phyloP scores from a whole-genome alignment of 352 stramenopile species.

The Phytophthora litchii region DNA sequence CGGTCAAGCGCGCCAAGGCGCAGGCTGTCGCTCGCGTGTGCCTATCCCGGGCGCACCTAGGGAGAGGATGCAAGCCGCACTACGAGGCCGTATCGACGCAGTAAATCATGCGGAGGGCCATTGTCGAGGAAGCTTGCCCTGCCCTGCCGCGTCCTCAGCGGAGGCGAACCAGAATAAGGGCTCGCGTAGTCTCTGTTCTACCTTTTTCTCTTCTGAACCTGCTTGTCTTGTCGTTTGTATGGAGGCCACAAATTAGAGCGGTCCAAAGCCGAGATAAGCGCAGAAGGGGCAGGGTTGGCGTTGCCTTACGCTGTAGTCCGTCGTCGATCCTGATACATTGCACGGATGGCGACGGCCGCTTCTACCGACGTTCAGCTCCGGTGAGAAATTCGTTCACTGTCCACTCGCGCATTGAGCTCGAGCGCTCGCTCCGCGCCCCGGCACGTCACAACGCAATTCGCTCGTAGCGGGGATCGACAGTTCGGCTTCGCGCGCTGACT shows the following conservation, averaged over 20 bases:
- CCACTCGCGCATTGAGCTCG: conserved; percentile 19
- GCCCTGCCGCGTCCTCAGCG: conserved; percentile 12
- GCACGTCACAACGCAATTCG: conserved; percentile 46
- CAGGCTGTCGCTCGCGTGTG: conserved; percentile 31
- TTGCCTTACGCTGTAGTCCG: conserved; percentile 36
- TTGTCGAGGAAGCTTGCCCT: conserved; percentile 18
- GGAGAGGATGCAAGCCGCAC: conserved; percentile 2
- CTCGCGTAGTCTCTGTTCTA: conserved; percentile 23
- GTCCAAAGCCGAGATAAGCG: conserved; percentile 26
- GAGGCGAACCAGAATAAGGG: conserved; percentile 36
- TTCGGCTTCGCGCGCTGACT: conserved; percentile 9
- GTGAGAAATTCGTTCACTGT: conserved; percentile 46
- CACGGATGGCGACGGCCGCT: conserved; percentile 38
- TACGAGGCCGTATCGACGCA: too few relatives aligned
- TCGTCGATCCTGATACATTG: conserved; percentile 47
- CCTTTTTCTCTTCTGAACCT: conserved; percentile 17
- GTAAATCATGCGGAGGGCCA: conserved; percentile 9
- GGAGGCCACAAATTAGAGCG: conserved; percentile 17
- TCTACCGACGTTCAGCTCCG: conserved; percentile 39
- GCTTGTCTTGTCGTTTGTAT: conserved; percentile 33
- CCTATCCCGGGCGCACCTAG: conserved; percentile 26
- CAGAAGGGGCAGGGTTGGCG: conserved; percentile 35
- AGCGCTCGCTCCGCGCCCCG: neutral
- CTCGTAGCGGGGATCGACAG: conserved; percentile 28
- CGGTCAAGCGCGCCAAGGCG: neutral